phyloP scores from a whole-genome alignment of 257 asterid genomes.

The Nyctanthes arbortristis region DNA sequence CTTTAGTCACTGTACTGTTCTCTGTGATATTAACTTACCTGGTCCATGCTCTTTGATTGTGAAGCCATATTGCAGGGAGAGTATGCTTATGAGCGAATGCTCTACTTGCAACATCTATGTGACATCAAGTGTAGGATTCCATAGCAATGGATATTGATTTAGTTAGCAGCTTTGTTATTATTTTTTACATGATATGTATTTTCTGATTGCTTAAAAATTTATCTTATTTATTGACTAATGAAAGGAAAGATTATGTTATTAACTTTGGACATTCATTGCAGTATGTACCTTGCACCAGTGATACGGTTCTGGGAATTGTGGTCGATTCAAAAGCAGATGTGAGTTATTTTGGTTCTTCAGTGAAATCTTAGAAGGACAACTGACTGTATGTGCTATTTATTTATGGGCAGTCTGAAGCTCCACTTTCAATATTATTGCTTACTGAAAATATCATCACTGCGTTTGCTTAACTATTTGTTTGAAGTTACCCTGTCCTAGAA shows the following conservation, averaged over 20 bases:
- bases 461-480: background rate
- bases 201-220: background rate
- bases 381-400: background rate
- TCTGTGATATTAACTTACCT: background rate
- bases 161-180: background rate
- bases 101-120: background rate
- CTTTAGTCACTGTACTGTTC: background rate
- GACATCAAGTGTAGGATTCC: background rate
- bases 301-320: constrained; percentile 86
- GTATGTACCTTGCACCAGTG: constrained; percentile 86
- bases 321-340: constrained; percentile 86
- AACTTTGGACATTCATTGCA: constrained; percentile 31
- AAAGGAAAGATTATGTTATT: constrained; percentile 11
- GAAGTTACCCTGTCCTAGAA: constrained; percentile 4
- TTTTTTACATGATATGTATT: background rate
- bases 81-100: background rate
- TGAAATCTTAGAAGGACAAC: constrained; percentile 11
- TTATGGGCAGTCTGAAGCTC: constrained; percentile 5
- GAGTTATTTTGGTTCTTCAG: constrained; percentile 38
- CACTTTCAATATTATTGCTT: background rate
- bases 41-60: background rate
- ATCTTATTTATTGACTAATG: constrained; percentile 8
- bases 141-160: background rate
- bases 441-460: background rate
- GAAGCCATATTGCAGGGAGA: background rate